phyloP scores from a whole-genome alignment of 2,329 filamentous ascomycete species.

The Cladosporium sp. region DNA sequence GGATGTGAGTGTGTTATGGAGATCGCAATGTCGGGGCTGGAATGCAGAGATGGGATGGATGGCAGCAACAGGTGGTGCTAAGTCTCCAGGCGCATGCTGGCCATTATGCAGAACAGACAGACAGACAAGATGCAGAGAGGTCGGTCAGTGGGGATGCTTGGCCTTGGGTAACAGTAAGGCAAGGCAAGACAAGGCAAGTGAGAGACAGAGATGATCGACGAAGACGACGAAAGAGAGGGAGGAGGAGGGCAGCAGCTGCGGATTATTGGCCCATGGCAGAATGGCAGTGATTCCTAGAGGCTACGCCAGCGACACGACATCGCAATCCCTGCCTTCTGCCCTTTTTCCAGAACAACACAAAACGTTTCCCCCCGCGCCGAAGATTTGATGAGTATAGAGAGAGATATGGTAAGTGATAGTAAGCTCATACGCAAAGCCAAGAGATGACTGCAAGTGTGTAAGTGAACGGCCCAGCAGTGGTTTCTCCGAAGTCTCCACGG shows the following conservation, averaged over 20 bases:
- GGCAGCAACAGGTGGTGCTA: not conserved
- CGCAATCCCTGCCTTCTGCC: not conserved
- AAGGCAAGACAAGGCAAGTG: no score
- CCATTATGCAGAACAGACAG: no score
- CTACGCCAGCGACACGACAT: not conserved
- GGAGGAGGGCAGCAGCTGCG: not conserved
- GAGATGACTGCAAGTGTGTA: no score
- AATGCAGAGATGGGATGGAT: no score
- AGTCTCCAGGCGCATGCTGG: not conserved
- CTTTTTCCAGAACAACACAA: not conserved
- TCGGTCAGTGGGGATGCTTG: not conserved
- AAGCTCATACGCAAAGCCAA: no score
- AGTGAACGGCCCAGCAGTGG: no score
- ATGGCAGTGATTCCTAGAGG: not conserved
- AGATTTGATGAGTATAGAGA: no score
- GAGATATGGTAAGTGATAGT: no score
- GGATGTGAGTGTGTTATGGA: constrained; percentile 3
- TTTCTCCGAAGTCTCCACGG: no score
- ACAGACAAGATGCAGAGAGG: not conserved
- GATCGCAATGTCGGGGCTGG: constrained; percentile 8
- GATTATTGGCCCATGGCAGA: not conserved
- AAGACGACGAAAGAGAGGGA: not conserved
- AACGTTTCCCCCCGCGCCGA: not conserved
- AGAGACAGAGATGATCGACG: no score
- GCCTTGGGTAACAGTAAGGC: no score